Base-by-base conservation (phyloP, 2,329 filamentous ascomycete species). In the Colletotrichum musicola region DNA sequence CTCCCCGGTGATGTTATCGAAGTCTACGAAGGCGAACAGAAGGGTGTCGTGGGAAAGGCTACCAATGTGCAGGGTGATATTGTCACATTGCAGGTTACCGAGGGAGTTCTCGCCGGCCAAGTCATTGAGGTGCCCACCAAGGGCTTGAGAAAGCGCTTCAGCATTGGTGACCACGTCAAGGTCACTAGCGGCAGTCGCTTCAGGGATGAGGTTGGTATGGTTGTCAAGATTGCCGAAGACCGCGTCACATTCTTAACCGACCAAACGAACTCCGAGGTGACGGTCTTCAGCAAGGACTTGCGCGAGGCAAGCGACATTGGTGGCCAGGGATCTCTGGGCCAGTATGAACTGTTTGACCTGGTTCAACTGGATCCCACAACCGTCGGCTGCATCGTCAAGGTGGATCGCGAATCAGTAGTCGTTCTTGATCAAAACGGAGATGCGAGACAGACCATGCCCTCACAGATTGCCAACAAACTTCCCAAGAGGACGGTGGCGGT, bases 241-340 rank as follows among this genome's bases (percentile, higher is more conserved):
- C 91, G 93, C 46, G 94, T 99, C 66, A 98, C 96, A 1, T 85
- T 99, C 72, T 84, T 99, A 72, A 97, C 93, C 55, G 96, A 99
- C 81, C 94, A 96, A 78, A 96, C 90, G 69, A 95, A 96, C 80
- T 90, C 91, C 60, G 96, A 99, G 78, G 94, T 99, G 73, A 98
- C 95, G 0, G 96, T 99, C 40, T 99, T 99, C 78, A 98, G 95
- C 83, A 98, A 97, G 79, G 96, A 99, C 82, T 83, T 99, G 69
- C 90, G 97, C 73, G 93, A 97, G 79, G 96, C 96, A 30, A 94
- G 93, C 63, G 96, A 98, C 77, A 94, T 94, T 73, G 95, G 94
- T 71, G 94, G 93, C 16, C 91, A 95, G 75, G 92, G 93, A 30
- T 89, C 90, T 38, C 83, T 95, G n/a, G 94, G 94, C 12, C 93